Evolutionary conservation across 1,284 basidiomycete genomes (phyloP), one percentile per base, ranked within the genome.

Genomic region (Phellopilus nigrolimitatus): DNA sequence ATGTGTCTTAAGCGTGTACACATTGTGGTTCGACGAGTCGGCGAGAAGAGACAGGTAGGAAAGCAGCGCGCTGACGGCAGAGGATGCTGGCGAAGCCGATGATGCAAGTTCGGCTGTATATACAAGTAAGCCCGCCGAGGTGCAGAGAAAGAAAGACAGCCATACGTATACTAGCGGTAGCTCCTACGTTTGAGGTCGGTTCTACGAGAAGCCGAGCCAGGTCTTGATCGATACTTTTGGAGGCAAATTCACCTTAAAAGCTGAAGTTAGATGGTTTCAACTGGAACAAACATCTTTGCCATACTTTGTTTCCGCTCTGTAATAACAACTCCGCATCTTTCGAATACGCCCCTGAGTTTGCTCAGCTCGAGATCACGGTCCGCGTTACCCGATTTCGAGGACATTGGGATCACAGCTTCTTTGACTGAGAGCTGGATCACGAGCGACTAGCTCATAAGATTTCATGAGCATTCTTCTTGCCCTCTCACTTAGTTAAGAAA

Each of bases 401-500:
- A 83, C 0, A 79, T 79, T 0, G 83, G 75, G 31, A 88, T 72
- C 53, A 88, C 76, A 27, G 91, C 94, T 68, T 99, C 97, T 66
- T 99, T 99, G 39, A 95, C 92, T 2, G 92, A 95, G 1, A 99
- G 80, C 67, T 99, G 97, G 56, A 99, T 98, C 42, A 98, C 73
- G 12, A 99, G 78, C 3, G 92, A 95, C 91, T 97, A 62, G 24
- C 41, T 13, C 33, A 27, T 6, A n/a, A 10, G 4, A 43, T 10
- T 19, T 10, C 13, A 22, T 19, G 28, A 2, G 10, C n/a, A 39
- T 17, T 25, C 27, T n/a, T 54, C 69, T 41, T 51, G 92, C 15
- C 44, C 21, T 30, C 92, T 75, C 98, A 95, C 2, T 88, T 88
- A 63, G 98, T 98, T 9, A 95, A 73, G 56, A 98, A 21, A 24